phyloP scores from a whole-genome alignment of 305 asterid genomes.

The Solanum hybrid region DNA sequence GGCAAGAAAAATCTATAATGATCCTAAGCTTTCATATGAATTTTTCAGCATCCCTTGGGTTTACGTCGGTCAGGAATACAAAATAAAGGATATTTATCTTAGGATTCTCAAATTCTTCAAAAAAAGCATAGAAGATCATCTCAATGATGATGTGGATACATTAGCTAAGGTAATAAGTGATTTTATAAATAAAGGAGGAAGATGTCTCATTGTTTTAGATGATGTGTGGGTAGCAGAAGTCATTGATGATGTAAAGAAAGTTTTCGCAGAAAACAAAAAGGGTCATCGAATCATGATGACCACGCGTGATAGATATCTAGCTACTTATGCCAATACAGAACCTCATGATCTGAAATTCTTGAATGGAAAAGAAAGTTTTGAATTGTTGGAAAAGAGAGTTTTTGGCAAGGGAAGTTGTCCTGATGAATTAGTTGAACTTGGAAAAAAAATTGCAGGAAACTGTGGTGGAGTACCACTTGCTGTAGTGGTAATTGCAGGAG shows the following conservation, averaged over 20 bases:
- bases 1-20: no score
- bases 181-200: constrained; percentile 11
- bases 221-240: constrained; percentile 43
- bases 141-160: no score
- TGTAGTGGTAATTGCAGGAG: constrained; percentile 52
- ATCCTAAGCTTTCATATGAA: no score
- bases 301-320: constrained; percentile 27
- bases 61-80: no score
- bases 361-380: constrained; percentile 29
- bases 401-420: constrained; percentile 31
- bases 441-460: constrained; percentile 22
- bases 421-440: constrained; percentile 19
- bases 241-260: constrained; percentile 39
- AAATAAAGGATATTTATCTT: no score
- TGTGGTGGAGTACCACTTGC: constrained; percentile 53
- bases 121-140: no score
- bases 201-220: constrained; percentile 47
- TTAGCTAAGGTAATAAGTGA: no score
- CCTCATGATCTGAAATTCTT: constrained; percentile 38
- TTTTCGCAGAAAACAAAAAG: constrained; percentile 39
- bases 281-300: constrained; percentile 41
- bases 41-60: no score
- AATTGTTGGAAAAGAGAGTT: constrained; percentile 31
- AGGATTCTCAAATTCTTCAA: no score
- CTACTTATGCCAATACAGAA: constrained; percentile 18